Conservation (phyloP, 2,329 filamentous ascomycete genomes). For the Fusarium sp. region DNA sequence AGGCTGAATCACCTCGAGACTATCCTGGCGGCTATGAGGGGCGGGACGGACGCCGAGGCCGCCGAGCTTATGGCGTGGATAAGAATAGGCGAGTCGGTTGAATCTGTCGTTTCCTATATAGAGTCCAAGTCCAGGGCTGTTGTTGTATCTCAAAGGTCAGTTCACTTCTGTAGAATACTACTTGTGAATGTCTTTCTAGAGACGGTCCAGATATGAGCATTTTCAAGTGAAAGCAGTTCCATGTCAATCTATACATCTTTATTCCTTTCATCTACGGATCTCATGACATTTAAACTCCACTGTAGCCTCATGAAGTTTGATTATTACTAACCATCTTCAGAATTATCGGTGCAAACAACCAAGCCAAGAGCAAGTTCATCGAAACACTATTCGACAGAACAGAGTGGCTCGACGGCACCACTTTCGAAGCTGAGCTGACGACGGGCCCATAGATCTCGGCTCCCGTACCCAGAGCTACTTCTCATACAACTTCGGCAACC, state of each 20-base stretch:
- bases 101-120: constrained; percentile 28
- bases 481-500: constrained; percentile 30
- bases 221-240: background rate
- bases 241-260: too few relatives aligned
- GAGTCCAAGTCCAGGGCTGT: constrained; percentile 10
- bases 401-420: constrained; percentile 16
- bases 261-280: background rate
- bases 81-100: constrained; percentile 21
- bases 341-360: background rate
- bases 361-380: constrained; percentile 19
- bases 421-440: background rate
- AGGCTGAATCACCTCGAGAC: constrained; percentile 27
- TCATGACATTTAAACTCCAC: too few relatives aligned
- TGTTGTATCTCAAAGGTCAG: constrained; percentile 15
- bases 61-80: constrained; percentile 32
- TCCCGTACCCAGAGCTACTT: constrained; percentile 6
- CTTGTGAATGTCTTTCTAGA: background rate
- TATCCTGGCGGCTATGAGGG: constrained; percentile 23
- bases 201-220: too few relatives aligned
- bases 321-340: background rate
- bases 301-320: background rate
- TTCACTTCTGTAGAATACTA: background rate
- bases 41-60: constrained; percentile 16
- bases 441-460: constrained; percentile 4
- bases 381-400: constrained; percentile 22